Base-by-base conservation (phyloP, 306 rosid species). In the Erythrophleum fordii region DNA sequence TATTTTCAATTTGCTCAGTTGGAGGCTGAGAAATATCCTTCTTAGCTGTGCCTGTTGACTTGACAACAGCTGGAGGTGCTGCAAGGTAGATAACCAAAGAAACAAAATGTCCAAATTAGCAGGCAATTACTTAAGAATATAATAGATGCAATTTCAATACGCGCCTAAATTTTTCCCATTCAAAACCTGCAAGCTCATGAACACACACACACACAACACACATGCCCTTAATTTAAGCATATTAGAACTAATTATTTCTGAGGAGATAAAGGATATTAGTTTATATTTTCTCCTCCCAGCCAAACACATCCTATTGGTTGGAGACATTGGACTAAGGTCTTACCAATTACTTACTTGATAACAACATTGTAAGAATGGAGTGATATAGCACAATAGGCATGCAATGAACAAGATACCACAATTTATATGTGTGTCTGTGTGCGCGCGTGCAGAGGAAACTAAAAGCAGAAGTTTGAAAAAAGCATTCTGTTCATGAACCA, bases 1-100 rank as follows among this genome's bases (percentile, higher is more conserved):
- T 83, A 71, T 83, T 49, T 64, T 84, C 88, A 77, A 72, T 72
- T 80, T 88, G 86, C 79, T 71, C 89, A 28, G 77, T 76, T 39
- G 69, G 51, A 42, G 85, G 75, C 80, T 87, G 84, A 25, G 88
- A 80, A 80, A 75, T 72, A 10, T 77, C 31, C 71, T 86, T 85
- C 85, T 44, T 85, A 42, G 87, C 73, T 83, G 87, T 52, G 46
- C 69, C 86, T 81, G 87, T 35, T 44, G 84, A 42, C 20, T 20
- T 68, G 34, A 41, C 73, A 68, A 12, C 52, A 11, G 51, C 31
- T 2, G 16, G 72, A 11, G 51, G 72, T n/a, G 51, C 72, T 62
- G 72, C 9, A 56, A 12, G 58, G 79, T 75, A 34, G 66, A 69
- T 74, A 76, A 79, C 29, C 76, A 77, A 64, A 71, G n/a, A 31